Conservation (phyloP, 805 yeast species). For the Cyberlindnera galapagoensis region DNA sequence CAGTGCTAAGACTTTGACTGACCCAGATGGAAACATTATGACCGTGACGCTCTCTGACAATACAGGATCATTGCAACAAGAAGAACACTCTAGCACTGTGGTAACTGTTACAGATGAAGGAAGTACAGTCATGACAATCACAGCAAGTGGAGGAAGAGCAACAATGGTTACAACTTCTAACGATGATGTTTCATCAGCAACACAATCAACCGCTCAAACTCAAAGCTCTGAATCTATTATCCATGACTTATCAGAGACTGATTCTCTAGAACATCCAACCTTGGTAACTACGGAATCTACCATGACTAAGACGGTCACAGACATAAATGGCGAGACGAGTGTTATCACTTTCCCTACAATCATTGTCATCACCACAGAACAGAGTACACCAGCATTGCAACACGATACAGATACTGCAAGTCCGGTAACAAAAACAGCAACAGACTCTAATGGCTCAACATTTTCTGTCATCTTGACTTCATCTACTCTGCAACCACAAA, state of each 20-base stretch:
- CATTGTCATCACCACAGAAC: no score
- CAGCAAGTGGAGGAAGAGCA: no score
- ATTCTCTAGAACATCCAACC: no score
- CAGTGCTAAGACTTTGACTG: conserved; percentile 9
- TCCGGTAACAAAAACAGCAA: neutral
- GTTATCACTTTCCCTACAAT: neutral
- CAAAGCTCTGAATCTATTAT: no score
- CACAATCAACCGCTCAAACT: no score
- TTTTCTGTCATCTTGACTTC: neutral
- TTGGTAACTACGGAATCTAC: neutral
- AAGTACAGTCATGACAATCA: no score
- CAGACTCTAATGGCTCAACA: conserved; percentile 1
- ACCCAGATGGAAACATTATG: conserved; percentile 6
- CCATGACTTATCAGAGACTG: no score
- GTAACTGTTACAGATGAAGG: neutral
- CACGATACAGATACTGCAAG: no score
- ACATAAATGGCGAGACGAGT: neutral
- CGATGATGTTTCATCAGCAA: no score
- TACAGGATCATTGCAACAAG: no score
- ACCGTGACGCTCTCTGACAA: conserved; percentile 6
- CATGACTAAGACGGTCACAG: neutral
- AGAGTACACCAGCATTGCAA: no score
- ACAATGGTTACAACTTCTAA: no score
- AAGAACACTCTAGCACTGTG: neutral
- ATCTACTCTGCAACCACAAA: neutral